Conservation (phyloP, 179 eudicot genomes). For the Gypsophila paniculata region DNA sequence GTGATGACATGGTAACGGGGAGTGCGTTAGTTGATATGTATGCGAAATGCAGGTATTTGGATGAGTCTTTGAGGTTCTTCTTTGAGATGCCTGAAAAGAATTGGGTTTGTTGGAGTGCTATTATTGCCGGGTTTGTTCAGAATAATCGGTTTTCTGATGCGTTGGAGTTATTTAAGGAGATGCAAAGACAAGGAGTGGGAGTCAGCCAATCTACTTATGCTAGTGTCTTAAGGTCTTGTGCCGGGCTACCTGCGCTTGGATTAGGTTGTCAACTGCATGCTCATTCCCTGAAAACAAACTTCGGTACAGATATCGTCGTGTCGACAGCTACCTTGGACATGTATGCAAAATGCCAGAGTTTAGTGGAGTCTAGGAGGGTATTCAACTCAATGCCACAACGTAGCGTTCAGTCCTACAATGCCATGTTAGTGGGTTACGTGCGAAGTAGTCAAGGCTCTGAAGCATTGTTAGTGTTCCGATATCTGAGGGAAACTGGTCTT, state of each 20-base stretch:
- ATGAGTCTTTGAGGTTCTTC: conserved; percentile 53
- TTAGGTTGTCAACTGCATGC: conserved; percentile 80
- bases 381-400: conserved; percentile 51
- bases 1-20: conserved; percentile 65
- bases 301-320: conserved; percentile 60
- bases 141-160: conserved; percentile 51
- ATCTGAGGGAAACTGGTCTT: conserved; percentile 48
- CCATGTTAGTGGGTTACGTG: conserved; percentile 70
- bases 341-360: conserved; percentile 71
- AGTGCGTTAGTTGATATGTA: conserved; percentile 83
- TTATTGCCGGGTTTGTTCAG: conserved; percentile 76
- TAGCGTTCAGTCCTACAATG: conserved; percentile 66
- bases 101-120: conserved; percentile 92
- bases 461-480: conserved; percentile 52
- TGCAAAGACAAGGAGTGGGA: conserved; percentile 69
- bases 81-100: conserved; percentile 58
- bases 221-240: conserved; percentile 78
- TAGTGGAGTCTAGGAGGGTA: conserved; percentile 57
- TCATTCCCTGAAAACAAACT: conserved; percentile 66
- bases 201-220: conserved; percentile 89
- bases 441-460: conserved; percentile 50
- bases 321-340: conserved; percentile 85
- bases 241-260: conserved; percentile 45
- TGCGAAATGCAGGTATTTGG: conserved; percentile 65
- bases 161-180: conserved; percentile 59